Evolutionary conservation across 2,329 filamentous ascomycete genomes (phyloP).

Genomic region (Mycosphaerella arachidis): DNA sequence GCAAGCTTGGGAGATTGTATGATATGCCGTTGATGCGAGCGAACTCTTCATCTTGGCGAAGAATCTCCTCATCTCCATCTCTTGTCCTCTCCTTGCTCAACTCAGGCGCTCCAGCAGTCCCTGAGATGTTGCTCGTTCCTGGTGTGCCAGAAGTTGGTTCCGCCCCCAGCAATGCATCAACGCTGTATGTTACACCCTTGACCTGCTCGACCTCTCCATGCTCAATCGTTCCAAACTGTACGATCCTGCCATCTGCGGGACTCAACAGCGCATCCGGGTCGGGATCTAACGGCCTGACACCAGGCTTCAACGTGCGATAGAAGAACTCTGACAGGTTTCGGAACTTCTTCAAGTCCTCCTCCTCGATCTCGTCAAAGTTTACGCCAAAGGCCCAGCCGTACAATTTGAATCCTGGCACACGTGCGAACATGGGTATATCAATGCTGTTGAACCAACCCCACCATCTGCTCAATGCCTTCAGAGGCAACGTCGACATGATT

Average conservation of each 20-base stretch:
- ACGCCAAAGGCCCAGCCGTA: conserved; percentile 92
- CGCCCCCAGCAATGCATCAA: conserved; percentile 81
- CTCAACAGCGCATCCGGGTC: conserved; percentile 76
- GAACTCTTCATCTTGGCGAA: conserved; percentile 85
- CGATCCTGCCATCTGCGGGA: conserved; percentile 82
- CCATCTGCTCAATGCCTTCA: conserved; percentile 82
- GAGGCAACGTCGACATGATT: conserved; percentile 85
- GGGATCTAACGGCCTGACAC: conserved; percentile 76
- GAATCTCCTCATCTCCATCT: conserved; percentile 52
- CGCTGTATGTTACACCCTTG: conserved; percentile 95
- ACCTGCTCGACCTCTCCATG: conserved; percentile 96
- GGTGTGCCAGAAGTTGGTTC: conserved; percentile 46
- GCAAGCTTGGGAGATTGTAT: conserved; percentile 82
- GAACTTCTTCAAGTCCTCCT: conserved; percentile 82
- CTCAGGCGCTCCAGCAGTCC: conserved; percentile 36
- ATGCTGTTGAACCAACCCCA: conserved; percentile 93
- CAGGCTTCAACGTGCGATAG: conserved; percentile 89
- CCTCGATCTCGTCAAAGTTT: conserved; percentile 78
- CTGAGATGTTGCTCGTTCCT: conserved; percentile 31
- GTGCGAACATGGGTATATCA: conserved; percentile 79
- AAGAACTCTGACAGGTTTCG: conserved; percentile 96
- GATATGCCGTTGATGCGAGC: conserved; percentile 90
- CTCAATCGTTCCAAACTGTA: conserved; percentile 89
- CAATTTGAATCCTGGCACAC: conserved; percentile 83
- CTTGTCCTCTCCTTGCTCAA: conserved; percentile 30